phyloP scores from a whole-genome alignment of 1,284 basidiomycete species.

The Serendipita sp. region DNA sequence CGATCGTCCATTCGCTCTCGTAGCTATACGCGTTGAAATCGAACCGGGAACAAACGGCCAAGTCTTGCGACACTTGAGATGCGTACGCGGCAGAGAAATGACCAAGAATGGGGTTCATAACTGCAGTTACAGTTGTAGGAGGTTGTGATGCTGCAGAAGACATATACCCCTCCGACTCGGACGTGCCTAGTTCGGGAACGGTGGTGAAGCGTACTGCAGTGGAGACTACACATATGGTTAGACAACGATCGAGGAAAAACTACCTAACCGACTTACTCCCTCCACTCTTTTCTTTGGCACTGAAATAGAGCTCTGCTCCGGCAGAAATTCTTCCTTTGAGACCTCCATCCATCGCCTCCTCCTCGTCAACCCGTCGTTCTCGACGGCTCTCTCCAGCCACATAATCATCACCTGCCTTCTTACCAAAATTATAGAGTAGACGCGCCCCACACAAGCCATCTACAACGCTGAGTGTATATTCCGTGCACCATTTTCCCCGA shows the following conservation, averaged over 20 bases:
- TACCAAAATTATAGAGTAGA: constrained; percentile 88
- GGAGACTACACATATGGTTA: constrained; percentile 46
- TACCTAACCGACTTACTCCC: constrained; percentile 46
- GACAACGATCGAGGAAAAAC: background rate
- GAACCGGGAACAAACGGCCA: constrained; percentile 82
- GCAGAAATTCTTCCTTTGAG: constrained; percentile 79
- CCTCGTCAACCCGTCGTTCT: constrained; percentile 59
- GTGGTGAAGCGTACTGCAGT: constrained; percentile 89
- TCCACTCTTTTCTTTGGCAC: constrained; percentile 82
- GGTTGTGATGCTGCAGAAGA: constrained; percentile 42
- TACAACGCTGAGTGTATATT: constrained; percentile 89
- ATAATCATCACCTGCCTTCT: constrained; percentile 20
- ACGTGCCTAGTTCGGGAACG: constrained; percentile 59
- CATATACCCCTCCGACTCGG: constrained; percentile 23
- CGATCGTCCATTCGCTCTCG: constrained; percentile 89
- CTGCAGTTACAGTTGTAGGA: constrained; percentile 85
- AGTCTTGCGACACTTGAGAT: constrained; percentile 70
- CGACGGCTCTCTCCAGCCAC: constrained; percentile 23
- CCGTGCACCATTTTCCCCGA: constrained; percentile 81
- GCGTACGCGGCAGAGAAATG: constrained; percentile 87
- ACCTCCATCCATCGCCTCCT: constrained; percentile 80
- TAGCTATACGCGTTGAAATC: constrained; percentile 97
- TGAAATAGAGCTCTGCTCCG: constrained; percentile 90
- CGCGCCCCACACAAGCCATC: constrained; percentile 86
- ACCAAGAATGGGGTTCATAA: constrained; percentile 94